Evolutionary conservation across 2,329 filamentous ascomycete genomes (phyloP).

Genomic region (Pestalotiopsis sp.): DNA sequence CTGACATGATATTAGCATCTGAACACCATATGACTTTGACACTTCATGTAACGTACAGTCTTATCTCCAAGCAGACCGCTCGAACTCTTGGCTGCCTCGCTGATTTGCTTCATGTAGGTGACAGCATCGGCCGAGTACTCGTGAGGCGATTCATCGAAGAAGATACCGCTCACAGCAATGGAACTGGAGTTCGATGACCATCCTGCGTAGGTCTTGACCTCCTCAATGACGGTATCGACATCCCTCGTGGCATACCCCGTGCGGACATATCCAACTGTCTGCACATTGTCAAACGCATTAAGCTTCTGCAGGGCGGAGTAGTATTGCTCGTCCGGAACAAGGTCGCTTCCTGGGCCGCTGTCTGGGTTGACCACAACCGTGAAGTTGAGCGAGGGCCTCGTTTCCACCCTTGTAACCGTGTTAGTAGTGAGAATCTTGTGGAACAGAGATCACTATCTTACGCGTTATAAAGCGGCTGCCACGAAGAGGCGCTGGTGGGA

Average conservation of each 20-base stretch:
- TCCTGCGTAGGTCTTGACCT: slow-evolving; percentile 3
- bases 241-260: slow-evolving; percentile 4
- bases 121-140: neutral
- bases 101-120: neutral
- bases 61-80: neutral
- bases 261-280: neutral
- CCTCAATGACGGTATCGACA: neutral
- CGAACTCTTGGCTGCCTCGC: neutral
- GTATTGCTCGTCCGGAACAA: neutral
- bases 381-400: neutral
- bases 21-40: neutral
- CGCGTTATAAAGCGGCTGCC: slow-evolving; percentile 4
- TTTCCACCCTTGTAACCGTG: neutral
- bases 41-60: neutral
- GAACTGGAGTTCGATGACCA: slow-evolving; percentile 3
- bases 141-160: slow-evolving; percentile 4
- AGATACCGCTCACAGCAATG: slow-evolving; percentile 4
- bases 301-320: neutral
- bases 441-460: neutral
- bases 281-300: neutral
- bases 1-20: neutral
- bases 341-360: neutral
- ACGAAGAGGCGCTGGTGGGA: neutral
- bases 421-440: neutral
- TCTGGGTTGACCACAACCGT: slow-evolving; percentile 2